Conservation (phyloP, 164 flowering plant species). For the Annona cherimola region DNA sequence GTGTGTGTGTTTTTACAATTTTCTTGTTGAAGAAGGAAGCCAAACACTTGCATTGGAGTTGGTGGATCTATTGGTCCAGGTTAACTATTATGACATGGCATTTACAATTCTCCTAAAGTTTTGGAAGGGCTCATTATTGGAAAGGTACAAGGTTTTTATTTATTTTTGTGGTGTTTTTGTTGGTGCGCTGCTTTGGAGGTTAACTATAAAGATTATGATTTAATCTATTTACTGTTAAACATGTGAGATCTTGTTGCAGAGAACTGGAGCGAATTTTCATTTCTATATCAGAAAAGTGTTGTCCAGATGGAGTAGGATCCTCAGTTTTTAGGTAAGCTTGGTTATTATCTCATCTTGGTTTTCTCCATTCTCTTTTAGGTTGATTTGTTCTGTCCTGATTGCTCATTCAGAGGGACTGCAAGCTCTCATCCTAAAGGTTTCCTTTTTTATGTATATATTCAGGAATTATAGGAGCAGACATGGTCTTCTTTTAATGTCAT, state of each 20-base stretch:
- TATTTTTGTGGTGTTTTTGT: too few species aligned
- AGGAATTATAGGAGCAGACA: conserved; percentile 37
- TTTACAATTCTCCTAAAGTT: conserved; percentile 73
- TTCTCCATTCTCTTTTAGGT: conserved; percentile 3
- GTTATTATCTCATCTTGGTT: conserved; percentile 1
- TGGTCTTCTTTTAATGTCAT: conserved; percentile 49
- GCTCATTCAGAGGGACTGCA: neutral
- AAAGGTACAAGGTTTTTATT: conserved; percentile 39
- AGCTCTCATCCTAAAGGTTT: neutral
- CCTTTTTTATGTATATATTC: conserved; percentile 8
- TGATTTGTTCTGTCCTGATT: neutral
- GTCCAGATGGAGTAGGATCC: conserved; percentile 36
- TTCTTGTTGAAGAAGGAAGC: conserved; percentile 34
- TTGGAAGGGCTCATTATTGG: conserved; percentile 66
- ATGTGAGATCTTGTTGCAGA: conserved; percentile 30
- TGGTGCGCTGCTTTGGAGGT: neutral
- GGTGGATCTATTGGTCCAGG: conserved; percentile 63
- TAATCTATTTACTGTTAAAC: conserved; percentile 2
- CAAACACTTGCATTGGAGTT: conserved; percentile 43
- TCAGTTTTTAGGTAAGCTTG: conserved; percentile 37
- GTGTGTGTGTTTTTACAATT: neutral
- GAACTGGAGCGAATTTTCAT: conserved; percentile 71
- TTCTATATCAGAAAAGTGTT: conserved; percentile 71
- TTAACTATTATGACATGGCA: conserved; percentile 75
- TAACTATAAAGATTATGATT: neutral